Percentiles rank a stretch among this genome's conserved stretches.
These are phyloP conservation scores for Lactarius hengduanensis DNA, from an alignment of 768 basidiomycete genomes.

Conservation along the genomic window DNA sequence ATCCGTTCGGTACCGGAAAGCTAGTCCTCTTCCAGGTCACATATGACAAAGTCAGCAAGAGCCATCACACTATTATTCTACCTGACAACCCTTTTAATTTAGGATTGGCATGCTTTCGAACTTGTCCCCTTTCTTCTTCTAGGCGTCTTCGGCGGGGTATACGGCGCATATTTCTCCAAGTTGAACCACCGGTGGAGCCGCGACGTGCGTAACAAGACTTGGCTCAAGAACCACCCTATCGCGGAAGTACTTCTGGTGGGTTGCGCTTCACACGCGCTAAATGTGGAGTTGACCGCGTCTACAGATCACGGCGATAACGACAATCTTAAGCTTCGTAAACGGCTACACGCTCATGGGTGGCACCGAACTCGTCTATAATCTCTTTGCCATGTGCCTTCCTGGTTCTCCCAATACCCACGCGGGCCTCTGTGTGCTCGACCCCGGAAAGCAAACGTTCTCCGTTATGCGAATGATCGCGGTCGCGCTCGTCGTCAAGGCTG, in stretches of 20 bases:
- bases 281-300: conserved; percentile 12
- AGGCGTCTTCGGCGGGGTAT: conserved; percentile 90
- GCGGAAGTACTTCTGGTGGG: conserved; percentile 80
- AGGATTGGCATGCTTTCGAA: conserved; percentile 95
- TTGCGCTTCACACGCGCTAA: conserved; percentile 15
- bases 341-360: conserved; percentile 92
- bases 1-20: conserved; percentile 95
- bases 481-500: conserved; percentile 79
- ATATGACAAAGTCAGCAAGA: conserved; percentile 64
- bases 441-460: conserved; percentile 55
- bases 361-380: conserved; percentile 89
- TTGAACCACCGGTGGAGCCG: conserved; percentile 88
- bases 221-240: conserved; percentile 77
- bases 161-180: conserved; percentile 91
- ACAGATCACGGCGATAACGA: conserved; percentile 77
- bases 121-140: conserved; percentile 80
- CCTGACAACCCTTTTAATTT: conserved; percentile 6
- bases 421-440: conserved; percentile 70
- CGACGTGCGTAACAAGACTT: conserved; percentile 76
- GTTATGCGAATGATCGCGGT: conserved; percentile 65
- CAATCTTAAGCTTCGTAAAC: conserved; percentile 79
- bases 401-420: conserved; percentile 54
- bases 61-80: neutral
- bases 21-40: conserved; percentile 90
- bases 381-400: conserved; percentile 81